These are phyloP conservation scores for Melampsora abietis-canadensis DNA, from an alignment of 1,284 basidiomycete species.

Conservation along the genomic window DNA sequence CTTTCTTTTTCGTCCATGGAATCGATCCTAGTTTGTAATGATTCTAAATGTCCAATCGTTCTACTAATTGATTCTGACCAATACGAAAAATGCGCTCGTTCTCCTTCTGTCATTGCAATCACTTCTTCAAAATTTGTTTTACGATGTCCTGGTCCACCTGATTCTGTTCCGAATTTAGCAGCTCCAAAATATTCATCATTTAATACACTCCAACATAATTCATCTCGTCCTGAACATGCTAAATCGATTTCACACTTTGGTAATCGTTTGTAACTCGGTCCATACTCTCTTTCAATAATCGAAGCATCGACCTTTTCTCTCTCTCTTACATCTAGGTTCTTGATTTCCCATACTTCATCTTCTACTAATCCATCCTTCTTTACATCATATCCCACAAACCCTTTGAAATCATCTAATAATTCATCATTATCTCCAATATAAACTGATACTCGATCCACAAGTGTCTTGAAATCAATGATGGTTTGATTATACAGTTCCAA, in stretches of 20 bases:
- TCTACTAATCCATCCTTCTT: conserved; percentile 42
- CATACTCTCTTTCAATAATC: conserved; percentile 32
- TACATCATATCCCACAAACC: conserved; percentile 42
- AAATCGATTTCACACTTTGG: conserved; percentile 35
- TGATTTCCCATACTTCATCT: conserved; percentile 43
- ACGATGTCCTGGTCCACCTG: conserved; percentile 43
- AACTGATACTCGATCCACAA: conserved; percentile 40
- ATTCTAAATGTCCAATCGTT: conserved; percentile 42
- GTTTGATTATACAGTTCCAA: conserved; percentile 54
- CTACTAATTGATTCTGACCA: conserved; percentile 42
- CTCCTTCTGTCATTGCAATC: conserved; percentile 43
- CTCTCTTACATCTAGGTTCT: conserved; percentile 29
- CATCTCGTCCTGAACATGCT: conserved; percentile 37
- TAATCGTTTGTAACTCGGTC: conserved; percentile 38
- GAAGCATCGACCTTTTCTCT: conserved; percentile 39
- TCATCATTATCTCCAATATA: conserved; percentile 43
- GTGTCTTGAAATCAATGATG: conserved; percentile 44
- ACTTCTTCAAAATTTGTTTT: conserved; percentile 44
- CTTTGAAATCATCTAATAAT: conserved; percentile 42
- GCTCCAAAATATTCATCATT: conserved; percentile 44
- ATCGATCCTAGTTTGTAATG: conserved; percentile 28
- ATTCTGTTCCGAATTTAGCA: conserved; percentile 42
- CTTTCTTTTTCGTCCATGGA: conserved; percentile 29
- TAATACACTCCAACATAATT: conserved; percentile 40
- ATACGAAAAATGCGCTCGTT: conserved; percentile 40